Evolutionary conservation across 2,329 filamentous ascomycete species (phyloP).

Genomic region (Amesomyces nigricolor): DNA sequence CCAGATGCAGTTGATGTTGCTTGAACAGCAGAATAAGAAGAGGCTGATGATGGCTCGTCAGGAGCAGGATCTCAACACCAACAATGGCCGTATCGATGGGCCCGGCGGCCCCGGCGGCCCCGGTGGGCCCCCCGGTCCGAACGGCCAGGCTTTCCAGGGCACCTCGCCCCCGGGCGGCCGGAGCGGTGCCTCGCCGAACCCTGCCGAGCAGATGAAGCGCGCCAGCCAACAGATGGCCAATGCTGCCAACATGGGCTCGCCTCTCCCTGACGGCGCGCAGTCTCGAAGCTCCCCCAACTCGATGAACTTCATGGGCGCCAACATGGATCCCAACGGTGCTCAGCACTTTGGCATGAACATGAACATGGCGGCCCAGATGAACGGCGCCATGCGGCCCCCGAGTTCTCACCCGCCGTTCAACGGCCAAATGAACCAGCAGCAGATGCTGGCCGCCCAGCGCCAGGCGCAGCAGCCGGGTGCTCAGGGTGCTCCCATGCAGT

Average conservation of each 20-base stretch:
- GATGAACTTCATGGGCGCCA: slow-evolving; percentile 55
- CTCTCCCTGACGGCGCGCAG: slow-evolving; percentile 61
- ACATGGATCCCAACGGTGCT: slow-evolving; percentile 55
- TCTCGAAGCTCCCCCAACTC: slow-evolving; percentile 61
- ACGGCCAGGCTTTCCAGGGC: slow-evolving; percentile 59
- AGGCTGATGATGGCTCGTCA: slow-evolving; percentile 76
- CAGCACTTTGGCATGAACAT: slow-evolving; percentile 57
- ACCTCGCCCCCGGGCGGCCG: slow-evolving; percentile 65
- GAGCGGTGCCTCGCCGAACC: slow-evolving; percentile 69
- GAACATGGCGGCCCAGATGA: slow-evolving; percentile 51
- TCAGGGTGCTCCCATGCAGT: slow-evolving; percentile 41
- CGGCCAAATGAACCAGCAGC: slow-evolving; percentile 52
- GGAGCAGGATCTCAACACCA: slow-evolving; percentile 61
- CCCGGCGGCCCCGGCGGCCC: slow-evolving; percentile 49
- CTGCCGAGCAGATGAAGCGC: slow-evolving; percentile 73
- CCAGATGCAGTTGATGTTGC: slow-evolving; percentile 82
- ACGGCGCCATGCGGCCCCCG: slow-evolving; percentile 61
- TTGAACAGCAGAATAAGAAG: slow-evolving; percentile 86
- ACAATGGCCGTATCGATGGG: slow-evolving; percentile 44
- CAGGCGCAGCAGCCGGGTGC: slow-evolving; percentile 42
- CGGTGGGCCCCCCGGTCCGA: slow-evolving; percentile 49
- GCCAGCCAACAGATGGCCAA: slow-evolving; percentile 68
- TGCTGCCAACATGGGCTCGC: slow-evolving; percentile 59
- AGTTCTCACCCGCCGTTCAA: slow-evolving; percentile 61
- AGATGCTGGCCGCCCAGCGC: slow-evolving; percentile 50